Evolutionary conservation across 441 rosid genomes (phyloP), one percentile per base, ranked within the genome.

Genomic region (Jatropha podagrica): DNA sequence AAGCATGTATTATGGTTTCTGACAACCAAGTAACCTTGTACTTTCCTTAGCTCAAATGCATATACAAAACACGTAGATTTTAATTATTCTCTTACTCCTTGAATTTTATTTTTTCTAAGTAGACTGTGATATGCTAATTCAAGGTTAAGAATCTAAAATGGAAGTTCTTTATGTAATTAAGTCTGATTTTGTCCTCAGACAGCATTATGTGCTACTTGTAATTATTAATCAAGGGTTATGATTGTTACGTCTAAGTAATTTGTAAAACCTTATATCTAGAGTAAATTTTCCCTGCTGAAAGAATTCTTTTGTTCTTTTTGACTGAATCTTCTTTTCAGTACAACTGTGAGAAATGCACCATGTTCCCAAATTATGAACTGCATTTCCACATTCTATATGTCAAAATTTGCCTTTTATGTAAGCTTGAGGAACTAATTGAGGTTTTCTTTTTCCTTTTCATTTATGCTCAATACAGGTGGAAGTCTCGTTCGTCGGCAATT

Each of bases 401-500:
- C 32, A 42, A 63, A 63, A 64, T 61, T 23, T 37, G 59, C 40
- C 2, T 65, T 27, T 69, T 56, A 61, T 51, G 41, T 38, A 72
- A 54, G 14, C 52, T 2, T 4, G 14, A 56, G 40, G 54, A 61
- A 64, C 59, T 71, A 7, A 32, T 58, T 64, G 4, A 9, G 27
- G 48, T 77, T 68, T 66, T 48, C 48, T 63, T 75, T 77, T 77
- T 17, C 32, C 32, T 1, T 32, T 32, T 68, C 74, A 27, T 65
- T 74, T 59, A 17, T 78, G 59, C 67, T 60, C 60, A 27, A 58
- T 10, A 55, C 80, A 96, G 99, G 83, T 92, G 97, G 98, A 94
- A 90, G 88, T 84, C 88, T 82, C 97, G 98, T 72, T 94, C 97
- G 44, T 83, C 85, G 72, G 92, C 93, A 61, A 81, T 92, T 81